phyloP scores from a whole-genome alignment of 768 basidiomycete species.

The Nidularia pulvinata region DNA sequence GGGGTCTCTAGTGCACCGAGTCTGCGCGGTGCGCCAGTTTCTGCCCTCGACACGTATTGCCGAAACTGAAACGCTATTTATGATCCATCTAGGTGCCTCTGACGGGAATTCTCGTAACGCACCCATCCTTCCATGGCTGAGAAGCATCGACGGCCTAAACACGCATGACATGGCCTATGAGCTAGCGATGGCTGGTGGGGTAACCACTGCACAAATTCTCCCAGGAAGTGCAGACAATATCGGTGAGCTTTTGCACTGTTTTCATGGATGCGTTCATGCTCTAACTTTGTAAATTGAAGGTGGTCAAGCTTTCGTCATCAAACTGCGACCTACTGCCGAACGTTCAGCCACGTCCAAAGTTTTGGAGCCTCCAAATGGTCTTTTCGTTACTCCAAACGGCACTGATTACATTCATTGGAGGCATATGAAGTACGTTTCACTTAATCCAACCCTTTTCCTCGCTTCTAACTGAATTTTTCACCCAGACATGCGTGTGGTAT shows the following conservation, averaged over 20 bases:
- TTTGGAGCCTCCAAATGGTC: conserved; percentile 68
- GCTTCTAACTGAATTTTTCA: background rate
- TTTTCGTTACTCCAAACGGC: conserved; percentile 34
- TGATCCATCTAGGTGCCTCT: conserved; percentile 26
- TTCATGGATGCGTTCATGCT: background rate
- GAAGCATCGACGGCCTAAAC: conserved; percentile 73
- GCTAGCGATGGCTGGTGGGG: conserved; percentile 63
- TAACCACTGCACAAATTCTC: conserved; percentile 75
- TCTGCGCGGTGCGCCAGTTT: conserved; percentile 22
- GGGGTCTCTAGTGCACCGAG: conserved; percentile 27
- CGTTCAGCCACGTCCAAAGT: conserved; percentile 68
- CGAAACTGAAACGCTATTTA: background rate
- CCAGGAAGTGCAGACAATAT: conserved; percentile 70
- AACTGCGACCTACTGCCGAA: conserved; percentile 68
- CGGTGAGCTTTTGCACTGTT: conserved; percentile 28
- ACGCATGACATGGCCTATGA: conserved; percentile 68
- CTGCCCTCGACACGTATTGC: background rate
- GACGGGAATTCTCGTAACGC: conserved; percentile 60
- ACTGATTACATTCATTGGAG: conserved; percentile 51
- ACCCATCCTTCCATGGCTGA: conserved; percentile 59
- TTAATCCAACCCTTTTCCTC: background rate
- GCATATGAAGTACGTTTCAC: conserved; percentile 65
- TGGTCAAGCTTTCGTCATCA: conserved; percentile 80
- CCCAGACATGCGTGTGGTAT: no score
- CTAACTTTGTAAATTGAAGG: conserved; percentile 29